Percentiles rank a stretch among this genome's conserved stretches.
Evolutionary conservation across 257 asterid genomes (phyloP).

Genomic region (Avicennia marina): DNA sequence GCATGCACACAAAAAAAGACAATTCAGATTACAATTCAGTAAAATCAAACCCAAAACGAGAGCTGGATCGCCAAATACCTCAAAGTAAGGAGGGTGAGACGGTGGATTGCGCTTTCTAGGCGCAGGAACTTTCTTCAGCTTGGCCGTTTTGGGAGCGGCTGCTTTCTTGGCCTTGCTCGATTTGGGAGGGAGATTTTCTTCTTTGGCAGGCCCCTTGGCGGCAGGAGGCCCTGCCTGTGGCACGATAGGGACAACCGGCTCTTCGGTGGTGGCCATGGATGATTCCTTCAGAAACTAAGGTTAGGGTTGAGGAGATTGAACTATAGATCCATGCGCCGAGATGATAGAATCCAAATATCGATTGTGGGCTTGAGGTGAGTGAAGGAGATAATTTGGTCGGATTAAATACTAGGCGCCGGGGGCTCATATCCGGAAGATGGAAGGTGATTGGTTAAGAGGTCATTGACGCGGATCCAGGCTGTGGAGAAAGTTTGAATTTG

Average conservation of each 20-base stretch:
- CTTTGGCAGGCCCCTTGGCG: constrained; percentile 26
- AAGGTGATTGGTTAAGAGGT: constrained; percentile 51
- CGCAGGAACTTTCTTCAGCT: constrained; percentile 54
- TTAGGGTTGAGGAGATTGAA: constrained; percentile 18
- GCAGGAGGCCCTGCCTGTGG: constrained; percentile 15
- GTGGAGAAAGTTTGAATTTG: constrained; percentile 45
- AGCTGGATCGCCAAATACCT: constrained; percentile 33
- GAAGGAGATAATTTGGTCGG: constrained; percentile 25
- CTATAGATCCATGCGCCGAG: neutral
- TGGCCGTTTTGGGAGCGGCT: constrained; percentile 26
- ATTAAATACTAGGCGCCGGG: constrained; percentile 39
- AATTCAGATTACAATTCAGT: constrained; percentile 15
- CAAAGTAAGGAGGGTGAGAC: constrained; percentile 78
- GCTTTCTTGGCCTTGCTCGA: constrained; percentile 32
- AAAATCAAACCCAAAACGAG: neutral
- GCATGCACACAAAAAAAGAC: constrained; percentile 16
- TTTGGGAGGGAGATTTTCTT: constrained; percentile 22
- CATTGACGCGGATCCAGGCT: constrained; percentile 53
- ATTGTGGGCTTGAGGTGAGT: constrained; percentile 11
- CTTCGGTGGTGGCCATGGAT: constrained; percentile 49
- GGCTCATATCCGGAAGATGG: constrained; percentile 29
- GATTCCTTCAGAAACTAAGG: constrained; percentile 11
- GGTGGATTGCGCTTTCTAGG: constrained; percentile 41
- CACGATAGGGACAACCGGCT: constrained; percentile 33
- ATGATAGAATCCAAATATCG: no score